Evolutionary conservation across 352 stramenopile species (phyloP), one percentile per base, ranked within the genome.

Genomic region (Pythium pyrilobum): DNA sequence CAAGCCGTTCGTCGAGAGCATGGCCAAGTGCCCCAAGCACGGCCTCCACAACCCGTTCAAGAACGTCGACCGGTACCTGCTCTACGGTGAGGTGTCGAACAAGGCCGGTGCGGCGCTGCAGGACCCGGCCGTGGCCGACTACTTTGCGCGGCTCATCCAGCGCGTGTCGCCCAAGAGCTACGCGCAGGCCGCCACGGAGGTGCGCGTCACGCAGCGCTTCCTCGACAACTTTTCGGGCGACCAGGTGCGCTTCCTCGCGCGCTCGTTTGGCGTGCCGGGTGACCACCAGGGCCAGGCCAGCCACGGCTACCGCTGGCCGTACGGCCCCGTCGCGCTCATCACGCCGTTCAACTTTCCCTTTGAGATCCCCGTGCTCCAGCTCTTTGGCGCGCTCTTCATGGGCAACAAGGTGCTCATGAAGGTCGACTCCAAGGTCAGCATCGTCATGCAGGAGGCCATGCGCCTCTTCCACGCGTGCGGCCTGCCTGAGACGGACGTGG

Each of bases 291-390:
- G 96, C 24, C 97, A 99, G 75, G 79, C 90, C 37, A 98, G 84
- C 51, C 67, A 89, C 52, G 96, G 97, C 32, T 94, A 98, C 78
- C 92, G 96, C 47, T 99, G 94, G 94, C 97, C 97, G 12, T 97
- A 95, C 60, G 97, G 97, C 20, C 89, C 96, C 3, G 95, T 99
- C 20, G 92, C 94, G 25, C 79, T 99, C 20, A 96, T 99, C 46
- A 95, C 95, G 53, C 97, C 97, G 9, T 99, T 99, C 75, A 99
- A 99, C 74, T 99, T 99, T 66, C 96, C 64, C 36, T 99, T 78
- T 61, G 95, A 99, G 72, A 99, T 99, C 72, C 96, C 97, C 1
- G 84, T 98, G 50, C 81, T 99, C n/a, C 97, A 99, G 79, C 72
- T 99, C 39, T 98, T 99, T 91, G 96, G 96, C 13, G 90, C 96